A percentile compares a stretch with the other conserved stretches of the same genome.
Evolutionary conservation across 106 monocot species (phyloP).

Genomic region (Dendrobium huoshanense): DNA sequence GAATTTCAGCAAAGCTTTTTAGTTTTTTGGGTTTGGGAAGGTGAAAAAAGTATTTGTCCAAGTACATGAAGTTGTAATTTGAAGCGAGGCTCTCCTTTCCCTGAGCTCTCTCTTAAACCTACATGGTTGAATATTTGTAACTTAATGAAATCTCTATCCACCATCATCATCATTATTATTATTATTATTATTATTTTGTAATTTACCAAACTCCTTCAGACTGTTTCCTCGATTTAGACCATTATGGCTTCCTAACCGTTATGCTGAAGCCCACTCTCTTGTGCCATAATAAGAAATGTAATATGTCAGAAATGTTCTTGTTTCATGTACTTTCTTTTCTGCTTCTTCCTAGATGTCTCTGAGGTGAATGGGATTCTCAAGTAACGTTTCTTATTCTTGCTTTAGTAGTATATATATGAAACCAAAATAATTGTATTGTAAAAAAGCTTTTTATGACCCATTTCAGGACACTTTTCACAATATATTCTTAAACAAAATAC

Average conservation of each 20-base stretch:
- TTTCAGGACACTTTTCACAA: too few species aligned
- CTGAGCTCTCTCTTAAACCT: background rate
- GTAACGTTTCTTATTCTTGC: too few species aligned
- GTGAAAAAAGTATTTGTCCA: background rate
- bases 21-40: background rate
- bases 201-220: too few species aligned
- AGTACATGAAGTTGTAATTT: background rate
- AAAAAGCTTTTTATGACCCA: too few species aligned
- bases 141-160: background rate
- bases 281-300: too few species aligned
- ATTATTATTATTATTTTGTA: background rate
- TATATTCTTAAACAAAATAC: background rate
- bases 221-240: too few species aligned
- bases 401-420: too few species aligned
- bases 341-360: background rate
- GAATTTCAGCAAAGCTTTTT: background rate
- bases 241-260: too few species aligned
- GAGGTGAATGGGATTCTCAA: background rate
- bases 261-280: too few species aligned
- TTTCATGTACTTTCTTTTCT: background rate
- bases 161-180: background rate
- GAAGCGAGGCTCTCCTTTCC: background rate
- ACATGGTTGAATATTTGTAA: background rate
- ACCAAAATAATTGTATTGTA: too few species aligned
- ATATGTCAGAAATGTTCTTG: too few species aligned